Evolutionary conservation across 2,329 filamentous ascomycete genomes (phyloP), one percentile per base, ranked within the genome.

Genomic region (Microdochium nivale): DNA sequence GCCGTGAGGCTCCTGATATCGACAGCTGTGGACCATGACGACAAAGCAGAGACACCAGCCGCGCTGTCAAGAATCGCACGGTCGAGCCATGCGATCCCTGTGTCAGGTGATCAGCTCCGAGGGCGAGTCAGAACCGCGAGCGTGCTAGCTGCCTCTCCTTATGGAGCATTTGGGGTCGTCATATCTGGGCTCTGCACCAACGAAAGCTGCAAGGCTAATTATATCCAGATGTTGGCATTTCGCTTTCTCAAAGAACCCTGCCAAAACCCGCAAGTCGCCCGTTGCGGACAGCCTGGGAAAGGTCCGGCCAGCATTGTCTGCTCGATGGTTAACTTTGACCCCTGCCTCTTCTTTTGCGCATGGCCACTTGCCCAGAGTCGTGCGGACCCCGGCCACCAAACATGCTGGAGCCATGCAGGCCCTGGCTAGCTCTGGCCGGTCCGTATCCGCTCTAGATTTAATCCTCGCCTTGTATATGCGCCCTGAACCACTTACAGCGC

Each of bases 401-500:
- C 52, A 58, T 62, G 55, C 61, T 63, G 58, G 62, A 44, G 59
- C 59, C 61, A 63, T 67, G 65, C 63, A 44, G 60, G 60, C 60
- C 62, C 64, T 64, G 66, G 62, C 65, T 65, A 44, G 40, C 40
- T 44, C 40, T 67, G 62, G 67, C 70, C 69, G 70, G 70, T 65
- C 69, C 68, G 67, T 67, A 68, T 69, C 69, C 70, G 70, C 69
- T 70, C 65, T 64, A 67, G 65, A 70, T 68, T 68, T 67, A 65
- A 65, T 65, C 65, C 62, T 65, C 66, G 64, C 64, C 64, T 66
- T 66, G 60, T 65, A 69, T 62, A 65, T 67, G 62, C 61, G 61
- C 64, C 64, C 69, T 64, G 62, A 64, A 65, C 70, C 70, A 71
- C 66, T 71, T 64, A 70, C 65, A 72, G 65, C 60, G 62, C 66